Base-by-base conservation (phyloP, 2,329 filamentous ascomycete species). In the Fusarium sp. region DNA sequence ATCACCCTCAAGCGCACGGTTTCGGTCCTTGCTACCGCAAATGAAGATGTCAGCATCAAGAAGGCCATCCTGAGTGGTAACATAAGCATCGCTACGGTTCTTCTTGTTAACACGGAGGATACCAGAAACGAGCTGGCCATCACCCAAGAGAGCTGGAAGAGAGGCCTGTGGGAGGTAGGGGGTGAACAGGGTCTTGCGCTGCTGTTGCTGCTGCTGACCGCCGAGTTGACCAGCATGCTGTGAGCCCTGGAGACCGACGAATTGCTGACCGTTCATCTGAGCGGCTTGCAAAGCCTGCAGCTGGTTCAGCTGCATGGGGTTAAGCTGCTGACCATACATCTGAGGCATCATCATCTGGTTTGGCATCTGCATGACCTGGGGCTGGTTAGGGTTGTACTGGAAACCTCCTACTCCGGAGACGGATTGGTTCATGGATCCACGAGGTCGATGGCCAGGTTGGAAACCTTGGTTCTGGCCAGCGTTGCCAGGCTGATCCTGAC, bases 81-180 rank as follows among this genome's bases (percentile, higher is more conserved):
- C 96, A 77, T 99, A 99, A 29, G 96, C 96, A 81, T 99, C 96
- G 76, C 95, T 98, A 70, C 96, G 92, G 83, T 99, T 99, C 87
- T 99, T 99, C 87, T 98, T 99, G 89, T 99, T 99, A 72, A 99
- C 96, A 66, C 96, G 93, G 55, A 99, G 91, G 74, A 98, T 94
- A 84, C 96, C 96, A 67, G 95, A 95, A 58, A 99, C 96, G 62
- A 99, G 91, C 81, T 97, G 94, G 20, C 96, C 96, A 77, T 98
- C 94, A 66, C 90, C 91, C 62, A 98, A 89, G 42, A 99, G 88
- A 53, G 95, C 95, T 63, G 96, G 96, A 22, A 99, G 87, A 63
- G 92, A 97, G 9, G 95, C 95, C 80, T 99, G 96, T 18, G 96
- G 95, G 53, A 99, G 88, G 77, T 99, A 99, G 69, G 96, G 96